Evolutionary conservation across 108 stramenopile species (phyloP), one percentile per base, ranked within the genome.

Genomic region (Stephanodiscus triporus): DNA sequence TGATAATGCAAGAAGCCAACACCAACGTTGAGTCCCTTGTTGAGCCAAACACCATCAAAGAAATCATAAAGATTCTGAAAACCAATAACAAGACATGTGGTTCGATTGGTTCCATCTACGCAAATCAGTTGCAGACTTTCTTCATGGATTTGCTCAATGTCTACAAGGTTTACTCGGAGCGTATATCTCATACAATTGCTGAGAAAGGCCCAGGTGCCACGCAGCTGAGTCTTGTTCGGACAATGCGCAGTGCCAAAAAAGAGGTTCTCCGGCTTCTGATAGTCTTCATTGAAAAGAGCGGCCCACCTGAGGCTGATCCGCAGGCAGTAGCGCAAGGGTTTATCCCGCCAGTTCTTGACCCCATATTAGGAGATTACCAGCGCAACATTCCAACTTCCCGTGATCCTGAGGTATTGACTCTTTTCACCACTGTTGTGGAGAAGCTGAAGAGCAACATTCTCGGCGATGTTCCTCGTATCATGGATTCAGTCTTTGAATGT

Each of bases 71-170:
- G 81, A 97, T 99, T 56, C 80, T 99, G 36, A 95, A 95, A 82
- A 94, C 89, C 20, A 98, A 99, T 90, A 95, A 91, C 60, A 82
- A 88, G 38, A 88, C 97, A 59, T 98, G 97, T 78, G 66, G 84
- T 45, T 81, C 97, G 30, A 94, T 95, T 42, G 99, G 99, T 4
- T 86, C 97, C 22, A 78, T 97, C 57, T 99, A 93, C 75, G 87
- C 93, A 24, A 88, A 90, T 82, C 99, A 99, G 85, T 84, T 99
- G 23, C 89, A 93, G 75, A 85, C 83, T 20, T 92, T 98, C 86
- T 99, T 97, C 73, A 81, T 96, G 67, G 98, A 99, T 70, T 87
- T 98, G 93, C 92, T 99, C 30, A 98, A 98, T 72, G 92, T 99
- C 23, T 99, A 98, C 89, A 93, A 94, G 85, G 90, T 96, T 38